These are phyloP conservation scores for Cenococcum geophilum DNA, from an alignment of 495 filamentous ascomycete species.

Conservation along the genomic window DNA sequence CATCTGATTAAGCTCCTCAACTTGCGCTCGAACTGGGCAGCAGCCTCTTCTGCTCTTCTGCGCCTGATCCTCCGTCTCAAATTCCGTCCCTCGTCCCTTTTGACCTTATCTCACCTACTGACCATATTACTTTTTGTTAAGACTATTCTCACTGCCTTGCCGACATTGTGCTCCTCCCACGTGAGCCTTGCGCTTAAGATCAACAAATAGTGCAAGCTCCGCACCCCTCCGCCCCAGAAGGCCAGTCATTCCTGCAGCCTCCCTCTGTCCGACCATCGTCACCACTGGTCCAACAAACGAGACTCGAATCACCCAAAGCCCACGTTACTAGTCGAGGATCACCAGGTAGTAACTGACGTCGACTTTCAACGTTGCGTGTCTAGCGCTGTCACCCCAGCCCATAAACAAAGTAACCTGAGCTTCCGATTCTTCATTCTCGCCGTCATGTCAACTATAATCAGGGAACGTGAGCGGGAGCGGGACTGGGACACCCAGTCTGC, in stretches of 20 bases:
- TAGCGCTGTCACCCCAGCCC: not conserved
- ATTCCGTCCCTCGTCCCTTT: not conserved
- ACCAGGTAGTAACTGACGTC: not conserved
- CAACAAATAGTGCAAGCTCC: not conserved
- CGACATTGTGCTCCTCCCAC: not conserved
- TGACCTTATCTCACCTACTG: constrained; percentile 4
- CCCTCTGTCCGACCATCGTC: not conserved
- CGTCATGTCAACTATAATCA: constrained; percentile 30
- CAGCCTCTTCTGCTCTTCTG: constrained; percentile 6
- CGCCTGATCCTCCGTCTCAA: constrained; percentile 18
- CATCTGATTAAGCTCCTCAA: constrained; percentile 9
- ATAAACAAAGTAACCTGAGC: not conserved
- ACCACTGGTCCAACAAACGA: constrained; percentile 6
- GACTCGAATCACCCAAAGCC: not conserved
- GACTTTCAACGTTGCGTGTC: not conserved
- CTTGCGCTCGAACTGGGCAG: constrained; percentile 17
- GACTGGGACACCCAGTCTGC: constrained; percentile 29
- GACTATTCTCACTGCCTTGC: not conserved
- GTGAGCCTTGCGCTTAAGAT: not conserved
- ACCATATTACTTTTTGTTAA: not conserved
- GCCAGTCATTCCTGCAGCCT: constrained; percentile 6
- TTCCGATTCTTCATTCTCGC: not conserved
- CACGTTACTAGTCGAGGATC: not conserved
- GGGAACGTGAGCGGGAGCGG: constrained; percentile 30
- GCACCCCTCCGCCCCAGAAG: constrained; percentile 1